Percentiles rank a stretch among this genome's conserved stretches.
These are phyloP conservation scores for Erodium texanum DNA, from an alignment of 441 rosid genomes.

Conservation along the genomic window DNA sequence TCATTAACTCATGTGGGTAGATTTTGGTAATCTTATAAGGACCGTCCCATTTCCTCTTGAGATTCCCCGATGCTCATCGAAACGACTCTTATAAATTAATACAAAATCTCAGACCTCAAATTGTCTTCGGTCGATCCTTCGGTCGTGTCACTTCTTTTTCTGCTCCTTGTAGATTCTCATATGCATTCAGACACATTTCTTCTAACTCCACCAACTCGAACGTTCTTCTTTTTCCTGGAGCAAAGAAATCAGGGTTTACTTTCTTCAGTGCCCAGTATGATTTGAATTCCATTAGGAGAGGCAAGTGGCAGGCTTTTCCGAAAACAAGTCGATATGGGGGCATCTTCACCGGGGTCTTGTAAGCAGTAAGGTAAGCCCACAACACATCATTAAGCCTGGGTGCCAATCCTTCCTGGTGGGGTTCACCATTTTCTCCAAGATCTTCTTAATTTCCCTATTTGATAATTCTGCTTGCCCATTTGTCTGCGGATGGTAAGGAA, in stretches of 20 bases:
- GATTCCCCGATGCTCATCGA: no score
- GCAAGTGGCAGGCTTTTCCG: not conserved
- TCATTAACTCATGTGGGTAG: no score
- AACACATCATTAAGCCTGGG: not conserved
- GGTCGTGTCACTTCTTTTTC: no score
- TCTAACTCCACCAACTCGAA: not conserved
- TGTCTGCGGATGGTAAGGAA: no score
- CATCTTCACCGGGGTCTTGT: not conserved
- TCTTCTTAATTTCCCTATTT: not conserved
- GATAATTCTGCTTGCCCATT: no score
- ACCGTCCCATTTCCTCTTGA: no score
- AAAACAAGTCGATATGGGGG: not conserved
- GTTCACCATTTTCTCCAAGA: not conserved
- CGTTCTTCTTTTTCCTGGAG: no score
- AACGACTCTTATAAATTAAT: no score
- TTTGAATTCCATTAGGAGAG: not conserved
- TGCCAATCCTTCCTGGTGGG: not conserved
- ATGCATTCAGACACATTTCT: not conserved
- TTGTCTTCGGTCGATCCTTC: no score
- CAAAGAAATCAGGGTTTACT: not conserved
- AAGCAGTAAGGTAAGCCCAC: conserved; percentile 1
- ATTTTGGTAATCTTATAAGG: no score
- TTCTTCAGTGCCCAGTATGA: not conserved
- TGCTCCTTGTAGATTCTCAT: no score
- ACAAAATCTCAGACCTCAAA: no score